Base-by-base conservation (phyloP, 2,329 filamentous ascomycete species). In the Ophiostoma quercus region DNA sequence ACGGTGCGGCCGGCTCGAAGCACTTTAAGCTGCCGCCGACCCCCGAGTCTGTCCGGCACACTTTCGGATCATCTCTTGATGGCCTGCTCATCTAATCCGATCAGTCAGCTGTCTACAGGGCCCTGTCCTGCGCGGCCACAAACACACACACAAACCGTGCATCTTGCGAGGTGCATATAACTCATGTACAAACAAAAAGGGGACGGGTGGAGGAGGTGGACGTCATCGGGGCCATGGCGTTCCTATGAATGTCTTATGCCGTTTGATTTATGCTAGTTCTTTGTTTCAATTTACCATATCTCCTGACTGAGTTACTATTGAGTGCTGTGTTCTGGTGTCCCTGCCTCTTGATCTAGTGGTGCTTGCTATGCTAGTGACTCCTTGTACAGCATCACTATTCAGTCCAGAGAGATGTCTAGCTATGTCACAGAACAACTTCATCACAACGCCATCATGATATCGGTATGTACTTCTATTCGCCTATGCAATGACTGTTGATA, bases 1-100 rank as follows among this genome's bases (percentile, higher is more conserved):
- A 19, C 34, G 29, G 70, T 57, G 29, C n/a, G 14, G 12, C 22
- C 68, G 69, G 51, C 14, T 63, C 60, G n/a, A 62, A 69, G 37
- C 67, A 67, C 51, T 67, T 67, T 41, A 67, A 70, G 57, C 69
- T 43, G 69, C 25, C 57, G 69, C 32, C 66, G 29, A 43, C 66
- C 2, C 66, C 66, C 9, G 12, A 11, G 34, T 29, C 25, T 16
- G 34, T 62, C 19, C 47, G 32, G 9, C 11, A 12, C 19, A 22
- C 32, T 16, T 7, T 65, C 57, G 9, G 37, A 5, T 11, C 37
- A 22, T 67, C 66, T 19, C 14, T 67, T 11, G 66, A 54, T 32
- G 66, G 66, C 66, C 25, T 54, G 39, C 41, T 67, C 51, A 57
- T 57, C 51, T 57, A 57, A 25, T 34, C 34, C 4, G 8, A 57